Evolutionary conservation across 1,139 yeast species (phyloP).

Genomic region (Protomyces gravidus): DNA sequence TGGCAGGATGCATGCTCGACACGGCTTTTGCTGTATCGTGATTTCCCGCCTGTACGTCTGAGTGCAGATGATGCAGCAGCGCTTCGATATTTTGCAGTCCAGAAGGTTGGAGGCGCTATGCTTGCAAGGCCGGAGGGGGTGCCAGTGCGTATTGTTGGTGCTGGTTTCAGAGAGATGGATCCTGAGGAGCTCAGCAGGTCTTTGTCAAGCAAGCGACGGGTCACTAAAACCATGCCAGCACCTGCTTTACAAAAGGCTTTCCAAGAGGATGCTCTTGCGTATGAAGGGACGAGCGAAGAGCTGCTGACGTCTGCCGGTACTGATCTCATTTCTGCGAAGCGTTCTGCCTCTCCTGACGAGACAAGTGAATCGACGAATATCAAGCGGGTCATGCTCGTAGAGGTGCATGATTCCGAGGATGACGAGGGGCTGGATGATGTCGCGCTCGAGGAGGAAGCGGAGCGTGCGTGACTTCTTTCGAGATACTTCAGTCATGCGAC

Average conservation of each 20-base stretch:
- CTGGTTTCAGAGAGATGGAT: not conserved
- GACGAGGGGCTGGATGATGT: not conserved
- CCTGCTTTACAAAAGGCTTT: too few species aligned
- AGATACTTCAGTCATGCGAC: too few species aligned
- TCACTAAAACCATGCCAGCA: too few species aligned
- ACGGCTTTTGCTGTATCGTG: constrained; percentile 14
- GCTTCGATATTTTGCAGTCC: constrained; percentile 16
- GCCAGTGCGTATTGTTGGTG: not conserved
- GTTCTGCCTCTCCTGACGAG: too few species aligned
- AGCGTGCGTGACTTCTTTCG: too few species aligned
- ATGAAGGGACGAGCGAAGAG: too few species aligned
- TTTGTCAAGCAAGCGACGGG: not conserved
- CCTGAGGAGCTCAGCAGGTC: not conserved
- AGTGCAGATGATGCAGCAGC: constrained; percentile 4
- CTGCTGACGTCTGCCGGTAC: too few species aligned
- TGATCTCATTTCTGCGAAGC: too few species aligned
- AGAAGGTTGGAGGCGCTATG: constrained; percentile 3
- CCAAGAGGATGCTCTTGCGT: too few species aligned
- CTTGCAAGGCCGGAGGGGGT: not conserved
- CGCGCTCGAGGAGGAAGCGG: not conserved
- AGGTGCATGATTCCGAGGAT: not conserved
- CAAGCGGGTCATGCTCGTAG: not conserved
- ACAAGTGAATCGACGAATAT: too few species aligned
- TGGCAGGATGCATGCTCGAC: constrained; percentile 11
- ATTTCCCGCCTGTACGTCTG: not conserved